Conservation (phyloP, 2,329 filamentous ascomycete species). For the Dichotomopilus funicola region DNA sequence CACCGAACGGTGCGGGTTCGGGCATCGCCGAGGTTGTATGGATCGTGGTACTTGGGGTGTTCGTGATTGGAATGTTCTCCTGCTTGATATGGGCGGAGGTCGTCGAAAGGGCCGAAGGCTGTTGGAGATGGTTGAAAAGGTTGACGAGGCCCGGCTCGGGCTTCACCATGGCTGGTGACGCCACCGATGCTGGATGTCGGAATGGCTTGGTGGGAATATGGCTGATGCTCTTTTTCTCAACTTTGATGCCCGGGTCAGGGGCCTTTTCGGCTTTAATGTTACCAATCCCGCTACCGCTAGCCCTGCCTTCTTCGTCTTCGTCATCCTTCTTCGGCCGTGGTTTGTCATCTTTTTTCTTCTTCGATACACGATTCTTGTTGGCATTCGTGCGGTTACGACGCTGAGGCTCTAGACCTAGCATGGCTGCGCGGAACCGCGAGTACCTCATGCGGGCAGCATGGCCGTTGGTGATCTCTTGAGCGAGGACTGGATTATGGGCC, state of each 20-base stretch:
- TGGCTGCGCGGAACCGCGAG: constrained; percentile 44
- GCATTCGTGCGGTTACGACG: constrained; percentile 36
- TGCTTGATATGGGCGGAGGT: constrained; percentile 11
- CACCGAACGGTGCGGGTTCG: constrained; percentile 3
- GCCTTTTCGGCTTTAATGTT: constrained; percentile 10
- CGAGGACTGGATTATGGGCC: constrained; percentile 46
- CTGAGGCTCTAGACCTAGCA: constrained; percentile 43
- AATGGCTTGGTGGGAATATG: not conserved
- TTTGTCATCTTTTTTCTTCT: constrained; percentile 37
- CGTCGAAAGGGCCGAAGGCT: not conserved
- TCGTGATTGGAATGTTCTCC: not conserved
- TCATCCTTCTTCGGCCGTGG: constrained; percentile 26
- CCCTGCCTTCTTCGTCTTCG: not conserved
- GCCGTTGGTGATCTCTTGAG: constrained; percentile 51
- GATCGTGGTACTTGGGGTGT: not conserved
- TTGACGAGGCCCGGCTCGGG: constrained; percentile 5
- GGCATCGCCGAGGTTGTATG: constrained; percentile 1
- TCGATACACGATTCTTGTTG: constrained; percentile 41
- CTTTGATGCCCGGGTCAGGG: constrained; percentile 4
- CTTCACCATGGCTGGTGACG: constrained; percentile 5
- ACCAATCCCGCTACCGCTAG: constrained; percentile 5
- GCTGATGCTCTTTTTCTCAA: constrained; percentile 8
- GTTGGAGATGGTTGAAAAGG: constrained; percentile 1
- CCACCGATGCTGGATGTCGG: constrained; percentile 11
- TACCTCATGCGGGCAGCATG: constrained; percentile 57